Conservation (phyloP, 2,329 filamentous ascomycete species). For the Bipolaris cookei region DNA sequence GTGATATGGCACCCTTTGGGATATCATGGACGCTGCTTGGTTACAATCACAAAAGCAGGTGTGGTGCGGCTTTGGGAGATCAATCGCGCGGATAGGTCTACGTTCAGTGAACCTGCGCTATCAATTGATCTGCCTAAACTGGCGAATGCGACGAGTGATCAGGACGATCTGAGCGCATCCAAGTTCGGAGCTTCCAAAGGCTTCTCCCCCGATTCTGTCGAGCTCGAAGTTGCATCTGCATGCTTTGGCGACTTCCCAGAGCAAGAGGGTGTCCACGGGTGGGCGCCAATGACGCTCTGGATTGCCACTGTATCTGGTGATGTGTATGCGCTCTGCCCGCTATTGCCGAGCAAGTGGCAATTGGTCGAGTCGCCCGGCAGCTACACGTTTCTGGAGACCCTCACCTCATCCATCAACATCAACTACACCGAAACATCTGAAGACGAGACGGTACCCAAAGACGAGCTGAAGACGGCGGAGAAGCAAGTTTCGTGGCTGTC, state of each 20-base stretch:
- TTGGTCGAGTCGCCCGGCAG: conserved; percentile 49
- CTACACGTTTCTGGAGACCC: conserved; percentile 77
- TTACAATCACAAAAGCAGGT: conserved; percentile 88
- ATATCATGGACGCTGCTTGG: conserved; percentile 77
- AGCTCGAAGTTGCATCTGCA: conserved; percentile 92
- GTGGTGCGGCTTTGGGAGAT: conserved; percentile 91
- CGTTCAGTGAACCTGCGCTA: conserved; percentile 82
- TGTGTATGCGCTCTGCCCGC: conserved; percentile 88
- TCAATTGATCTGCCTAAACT: conserved; percentile 89
- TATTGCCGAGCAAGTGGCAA: conserved; percentile 86
- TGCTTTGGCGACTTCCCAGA: conserved; percentile 78
- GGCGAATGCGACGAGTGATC: conserved; percentile 78
- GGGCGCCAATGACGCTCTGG: conserved; percentile 97
- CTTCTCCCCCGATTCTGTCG: conserved; percentile 86
- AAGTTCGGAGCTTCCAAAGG: conserved; percentile 75
- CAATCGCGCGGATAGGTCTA: conserved; percentile 81
- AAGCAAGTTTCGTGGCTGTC: conserved; percentile 67
- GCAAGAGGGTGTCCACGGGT: conserved; percentile 66
- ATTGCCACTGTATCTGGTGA: conserved; percentile 94
- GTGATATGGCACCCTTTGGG: conserved; percentile 93
- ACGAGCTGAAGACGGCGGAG: conserved; percentile 51
- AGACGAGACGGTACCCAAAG: conserved; percentile 50
- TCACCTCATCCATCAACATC: conserved; percentile 82
- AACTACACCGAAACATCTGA: conserved; percentile 55
- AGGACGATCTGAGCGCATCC: conserved; percentile 83